These are phyloP conservation scores for Pseudevernia furfuracea DNA, from an alignment of 495 filamentous ascomycete species.

Conservation along the genomic window DNA sequence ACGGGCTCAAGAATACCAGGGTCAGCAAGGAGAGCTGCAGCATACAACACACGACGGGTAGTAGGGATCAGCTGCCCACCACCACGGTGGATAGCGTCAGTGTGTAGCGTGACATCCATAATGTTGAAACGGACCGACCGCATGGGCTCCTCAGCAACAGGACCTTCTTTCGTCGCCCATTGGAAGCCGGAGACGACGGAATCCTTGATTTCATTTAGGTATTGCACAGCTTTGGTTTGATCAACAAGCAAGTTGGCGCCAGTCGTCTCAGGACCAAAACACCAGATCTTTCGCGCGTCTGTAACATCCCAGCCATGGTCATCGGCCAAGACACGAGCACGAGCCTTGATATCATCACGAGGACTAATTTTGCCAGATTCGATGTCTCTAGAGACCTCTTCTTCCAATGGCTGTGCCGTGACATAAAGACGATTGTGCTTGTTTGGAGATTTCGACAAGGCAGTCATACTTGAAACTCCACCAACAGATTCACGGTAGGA, in stretches of 20 bases:
- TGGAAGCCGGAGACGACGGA: constrained; percentile 99
- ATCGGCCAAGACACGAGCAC: constrained; percentile 92
- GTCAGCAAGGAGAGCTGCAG: constrained; percentile 81
- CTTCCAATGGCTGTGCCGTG: constrained; percentile 75
- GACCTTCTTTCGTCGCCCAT: constrained; percentile 97
- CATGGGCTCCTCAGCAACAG: constrained; percentile 97
- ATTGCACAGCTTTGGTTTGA: constrained; percentile 99
- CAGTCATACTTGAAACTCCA: constrained; percentile 78
- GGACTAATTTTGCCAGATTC: constrained; percentile 87
- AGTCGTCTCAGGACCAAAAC: constrained; percentile 95
- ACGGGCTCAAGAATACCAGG: constrained; percentile 91
- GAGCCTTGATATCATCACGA: constrained; percentile 98
- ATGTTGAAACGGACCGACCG: constrained; percentile 96
- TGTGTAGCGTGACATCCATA: constrained; percentile 98
- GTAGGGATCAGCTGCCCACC: constrained; percentile 99
- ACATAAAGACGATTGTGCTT: constrained; percentile 99
- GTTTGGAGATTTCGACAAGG: constrained; percentile 98
- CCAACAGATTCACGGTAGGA: constrained; percentile 94
- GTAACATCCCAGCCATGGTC: constrained; percentile 99
- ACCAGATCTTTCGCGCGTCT: constrained; percentile 99
- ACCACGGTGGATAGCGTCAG: constrained; percentile 98
- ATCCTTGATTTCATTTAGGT: constrained; percentile 99
- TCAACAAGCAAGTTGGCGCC: constrained; percentile 98
- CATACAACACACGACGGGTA: constrained; percentile 93
- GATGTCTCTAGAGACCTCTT: constrained; percentile 86